Evolutionary conservation across 1,139 yeast species (phyloP), one percentile per base, ranked within the genome.

Genomic region (Keqinozyma sinolaborantium): DNA sequence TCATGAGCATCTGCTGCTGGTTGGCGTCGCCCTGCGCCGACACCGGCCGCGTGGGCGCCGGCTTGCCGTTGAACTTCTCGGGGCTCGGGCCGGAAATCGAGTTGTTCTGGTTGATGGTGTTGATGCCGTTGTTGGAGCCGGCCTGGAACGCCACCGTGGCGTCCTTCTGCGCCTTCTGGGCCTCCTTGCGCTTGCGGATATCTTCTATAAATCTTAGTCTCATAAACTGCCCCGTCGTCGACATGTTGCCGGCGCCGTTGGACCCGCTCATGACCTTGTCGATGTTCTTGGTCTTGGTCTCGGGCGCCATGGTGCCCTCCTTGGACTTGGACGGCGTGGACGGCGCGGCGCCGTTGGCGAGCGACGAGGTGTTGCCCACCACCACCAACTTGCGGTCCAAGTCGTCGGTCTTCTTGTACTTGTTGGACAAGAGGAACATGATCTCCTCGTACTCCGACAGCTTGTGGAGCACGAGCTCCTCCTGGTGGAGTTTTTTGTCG

Each of bases 391-490:
- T 61, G 36, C 63, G 62, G 23, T 63, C 72, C 4, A 58, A 44
- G 33, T 66, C 70, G 31, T 68, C 73, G 9, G 58, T 46, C 30
- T 57, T 54, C 38, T 57, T 64, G 44, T 62, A 60, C 39, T 64
- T 68, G 44, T 60, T 64, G 3, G 73, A 65, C 30, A 69, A 53
- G 30, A 69, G 56, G 35, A 68, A 58, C 97, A 92, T 90, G 51
- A 88, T 69, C 52, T 86, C 95, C 57, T 92, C 97, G 57, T 85
- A 88, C 42, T 88, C 95, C 2, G 90, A 79, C 23, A 85, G 82
- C 47, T 84, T 84, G 50, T 86, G 95, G 42, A 68, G 47, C 4
- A 65, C 58, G 47, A 67, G 48, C 45, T 65, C 72, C 35, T 69
- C 75, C 40, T 63, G 71, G 39, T 67, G 73, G 31, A 69, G 53